A percentile compares a stretch with the other conserved stretches of the same genome.
Conservation (phyloP, 139 green algal species). For the Parachlorella kessleri region DNA sequence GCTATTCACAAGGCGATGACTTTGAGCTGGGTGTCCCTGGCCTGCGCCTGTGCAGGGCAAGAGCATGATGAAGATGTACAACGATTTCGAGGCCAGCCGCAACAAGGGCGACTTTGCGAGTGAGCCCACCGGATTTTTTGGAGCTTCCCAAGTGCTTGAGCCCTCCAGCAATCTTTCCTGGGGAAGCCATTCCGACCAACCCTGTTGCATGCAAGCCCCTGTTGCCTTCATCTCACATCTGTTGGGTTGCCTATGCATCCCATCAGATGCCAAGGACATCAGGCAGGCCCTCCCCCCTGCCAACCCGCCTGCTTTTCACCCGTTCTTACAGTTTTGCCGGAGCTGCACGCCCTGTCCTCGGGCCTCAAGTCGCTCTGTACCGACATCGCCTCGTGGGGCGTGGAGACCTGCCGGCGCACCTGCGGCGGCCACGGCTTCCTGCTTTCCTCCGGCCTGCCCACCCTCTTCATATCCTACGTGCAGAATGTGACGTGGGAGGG, state of each 20-base stretch:
- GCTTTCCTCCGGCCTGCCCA: constrained; percentile 79
- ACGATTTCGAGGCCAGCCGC: constrained; percentile 64
- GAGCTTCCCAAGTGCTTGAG: too few relatives aligned
- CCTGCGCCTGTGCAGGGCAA: constrained; percentile 46
- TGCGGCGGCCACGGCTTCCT: constrained; percentile 96
- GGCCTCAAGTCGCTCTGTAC: constrained; percentile 85
- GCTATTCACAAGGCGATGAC: too few relatives aligned
- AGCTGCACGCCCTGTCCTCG: constrained; percentile 87
- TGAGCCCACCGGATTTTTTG: too few relatives aligned
- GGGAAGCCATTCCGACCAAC: too few relatives aligned
- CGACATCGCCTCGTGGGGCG: constrained; percentile 72
- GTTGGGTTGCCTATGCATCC: too few relatives aligned
- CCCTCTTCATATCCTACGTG: constrained; percentile 82
- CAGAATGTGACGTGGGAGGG: constrained; percentile 96
- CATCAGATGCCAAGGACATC: too few relatives aligned
- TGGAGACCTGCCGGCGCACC: constrained; percentile 74
- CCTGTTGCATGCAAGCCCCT: too few relatives aligned
- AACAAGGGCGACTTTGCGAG: constrained; percentile 78
- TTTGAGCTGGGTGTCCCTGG: too few relatives aligned
- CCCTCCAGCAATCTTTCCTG: too few relatives aligned
- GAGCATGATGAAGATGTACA: constrained; percentile 70
- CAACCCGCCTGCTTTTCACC: not conserved
- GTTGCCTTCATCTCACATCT: too few relatives aligned
- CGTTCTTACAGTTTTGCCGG: constrained; percentile 60
- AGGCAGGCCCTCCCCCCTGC: not conserved